Evolutionary conservation across 1,284 basidiomycete species (phyloP).

Genomic region (Irpex rosettiformis): DNA sequence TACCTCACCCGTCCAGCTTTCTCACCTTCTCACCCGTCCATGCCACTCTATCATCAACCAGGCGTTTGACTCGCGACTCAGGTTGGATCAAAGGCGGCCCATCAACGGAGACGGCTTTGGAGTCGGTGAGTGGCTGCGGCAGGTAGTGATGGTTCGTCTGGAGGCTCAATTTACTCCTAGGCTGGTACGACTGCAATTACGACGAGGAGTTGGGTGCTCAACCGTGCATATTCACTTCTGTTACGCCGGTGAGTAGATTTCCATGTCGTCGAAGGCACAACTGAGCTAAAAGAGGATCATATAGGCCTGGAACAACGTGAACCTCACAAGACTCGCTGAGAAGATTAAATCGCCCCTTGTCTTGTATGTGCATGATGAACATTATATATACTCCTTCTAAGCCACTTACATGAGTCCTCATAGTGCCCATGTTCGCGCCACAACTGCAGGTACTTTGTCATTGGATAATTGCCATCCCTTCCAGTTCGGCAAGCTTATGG

Average conservation of each 20-base stretch:
- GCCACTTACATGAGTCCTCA: not conserved
- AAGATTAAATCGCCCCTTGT: slow-evolving; percentile 94
- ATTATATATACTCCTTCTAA: not conserved
- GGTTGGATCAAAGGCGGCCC: slow-evolving; percentile 76
- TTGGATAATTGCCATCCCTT: slow-evolving; percentile 96
- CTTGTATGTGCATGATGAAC: slow-evolving; percentile 55
- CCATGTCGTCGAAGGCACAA: not conserved
- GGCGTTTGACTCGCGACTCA: slow-evolving; percentile 87
- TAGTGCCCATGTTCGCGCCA: slow-evolving; percentile 88
- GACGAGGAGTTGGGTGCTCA: slow-evolving; percentile 81
- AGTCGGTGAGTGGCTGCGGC: slow-evolving; percentile 67
- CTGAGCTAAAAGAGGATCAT: not conserved
- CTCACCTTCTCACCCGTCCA: slow-evolving; percentile 87
- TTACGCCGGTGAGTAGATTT: slow-evolving; percentile 70
- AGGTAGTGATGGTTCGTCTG: no score
- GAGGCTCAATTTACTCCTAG: slow-evolving; percentile 40
- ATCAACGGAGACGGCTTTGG: slow-evolving; percentile 98
- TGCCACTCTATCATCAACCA: slow-evolving; percentile 97
- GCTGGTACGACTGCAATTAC: slow-evolving; percentile 81
- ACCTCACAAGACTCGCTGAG: slow-evolving; percentile 85
- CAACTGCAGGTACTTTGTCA: slow-evolving; percentile 82
- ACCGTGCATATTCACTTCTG: slow-evolving; percentile 96
- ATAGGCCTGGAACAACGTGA: slow-evolving; percentile 93
- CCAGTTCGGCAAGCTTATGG: slow-evolving; percentile 85
- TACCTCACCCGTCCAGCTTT: slow-evolving; percentile 82